phyloP scores from a whole-genome alignment of 1,284 basidiomycete genomes.

The Microbotryum silenes-acaulis region DNA sequence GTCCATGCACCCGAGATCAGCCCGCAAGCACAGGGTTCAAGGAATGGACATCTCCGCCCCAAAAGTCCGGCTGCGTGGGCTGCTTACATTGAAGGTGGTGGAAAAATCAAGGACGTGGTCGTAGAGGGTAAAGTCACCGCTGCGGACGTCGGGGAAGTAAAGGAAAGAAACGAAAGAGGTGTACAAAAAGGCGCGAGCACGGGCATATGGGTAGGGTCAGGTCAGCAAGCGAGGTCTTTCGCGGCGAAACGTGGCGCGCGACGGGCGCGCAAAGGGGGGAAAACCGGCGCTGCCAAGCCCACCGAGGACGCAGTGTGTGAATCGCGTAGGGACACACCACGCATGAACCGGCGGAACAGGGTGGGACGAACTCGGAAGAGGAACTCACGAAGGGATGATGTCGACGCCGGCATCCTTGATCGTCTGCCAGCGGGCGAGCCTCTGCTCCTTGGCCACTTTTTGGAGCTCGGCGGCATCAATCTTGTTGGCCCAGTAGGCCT shows the following conservation, averaged over 20 bases:
- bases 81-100: constrained; percentile 72
- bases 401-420: constrained; percentile 86
- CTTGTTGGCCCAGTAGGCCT: constrained; percentile 93
- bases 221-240: too few relatives aligned
- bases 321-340: not conserved
- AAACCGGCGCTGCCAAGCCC: not conserved
- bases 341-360: not conserved
- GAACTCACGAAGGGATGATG: constrained; percentile 74
- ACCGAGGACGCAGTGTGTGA: constrained; percentile 8
- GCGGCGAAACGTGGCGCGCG: constrained; percentile 1
- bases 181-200: not conserved
- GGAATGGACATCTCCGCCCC: not conserved
- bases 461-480: constrained; percentile 79
- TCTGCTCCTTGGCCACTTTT: constrained; percentile 79
- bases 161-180: constrained; percentile 1
- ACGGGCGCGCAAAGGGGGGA: not conserved
- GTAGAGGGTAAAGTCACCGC: constrained; percentile 97
- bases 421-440: constrained; percentile 81
- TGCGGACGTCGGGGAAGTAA: constrained; percentile 39
- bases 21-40: too few relatives aligned
- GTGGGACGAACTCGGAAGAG: not conserved
- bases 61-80: not conserved
- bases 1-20: too few relatives aligned
- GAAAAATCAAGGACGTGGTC: constrained; percentile 99
- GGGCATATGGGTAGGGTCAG: too few relatives aligned